Conservation (phyloP, 345 rosid species). For the Conringia planisiliqua region DNA sequence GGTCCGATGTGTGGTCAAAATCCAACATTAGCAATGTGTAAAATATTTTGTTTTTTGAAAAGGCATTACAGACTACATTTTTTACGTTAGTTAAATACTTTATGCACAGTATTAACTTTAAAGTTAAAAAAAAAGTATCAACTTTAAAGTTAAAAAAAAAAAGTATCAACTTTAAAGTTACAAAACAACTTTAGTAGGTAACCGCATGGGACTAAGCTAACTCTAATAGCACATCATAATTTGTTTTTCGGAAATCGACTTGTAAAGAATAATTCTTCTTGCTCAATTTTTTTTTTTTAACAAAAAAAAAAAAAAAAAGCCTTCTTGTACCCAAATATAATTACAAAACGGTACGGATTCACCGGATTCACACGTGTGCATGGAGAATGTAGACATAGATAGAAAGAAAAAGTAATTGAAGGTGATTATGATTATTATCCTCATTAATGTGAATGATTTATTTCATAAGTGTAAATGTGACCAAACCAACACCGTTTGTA, state of each 20-base stretch:
- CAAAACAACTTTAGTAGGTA: not conserved
- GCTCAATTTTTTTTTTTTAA: no score
- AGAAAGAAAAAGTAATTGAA: not conserved
- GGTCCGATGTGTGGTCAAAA: not conserved
- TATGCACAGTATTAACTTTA: no score
- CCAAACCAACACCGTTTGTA: constrained; percentile 3
- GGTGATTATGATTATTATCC: not conserved
- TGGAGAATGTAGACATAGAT: not conserved
- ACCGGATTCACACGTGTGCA: not conserved
- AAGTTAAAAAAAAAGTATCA: no score
- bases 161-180: no score
- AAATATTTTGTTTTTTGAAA: not conserved
- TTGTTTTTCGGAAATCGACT: not conserved
- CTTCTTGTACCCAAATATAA: not conserved
- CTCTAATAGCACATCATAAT: not conserved
- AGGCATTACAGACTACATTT: no score
- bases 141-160: no score
- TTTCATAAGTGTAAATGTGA: not conserved
- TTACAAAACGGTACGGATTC: constrained; percentile 7
- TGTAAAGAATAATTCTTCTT: not conserved
- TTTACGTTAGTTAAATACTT: no score
- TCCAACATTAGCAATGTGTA: not conserved
- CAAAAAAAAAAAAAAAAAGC: no score
- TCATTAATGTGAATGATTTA: not conserved
- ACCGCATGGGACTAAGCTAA: not conserved